phyloP scores from a whole-genome alignment of 176 grass and related monocot species.

The Triticum aestivum region DNA sequence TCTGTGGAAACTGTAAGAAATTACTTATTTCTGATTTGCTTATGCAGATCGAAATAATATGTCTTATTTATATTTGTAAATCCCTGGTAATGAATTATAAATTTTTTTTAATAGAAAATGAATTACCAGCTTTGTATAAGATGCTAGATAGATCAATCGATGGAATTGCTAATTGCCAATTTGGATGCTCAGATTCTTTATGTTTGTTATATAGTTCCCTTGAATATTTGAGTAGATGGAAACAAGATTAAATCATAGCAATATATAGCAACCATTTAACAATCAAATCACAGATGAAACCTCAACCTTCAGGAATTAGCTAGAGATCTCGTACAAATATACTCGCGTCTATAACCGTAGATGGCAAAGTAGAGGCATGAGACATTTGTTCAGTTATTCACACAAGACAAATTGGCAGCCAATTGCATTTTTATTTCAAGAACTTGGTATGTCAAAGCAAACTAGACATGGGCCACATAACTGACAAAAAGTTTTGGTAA shows the following conservation, averaged over 20 bases:
- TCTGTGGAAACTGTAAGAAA: no score
- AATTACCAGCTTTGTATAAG: no score
- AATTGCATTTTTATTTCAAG: constrained; percentile 2
- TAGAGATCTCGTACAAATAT: neutral
- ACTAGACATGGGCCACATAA: neutral
- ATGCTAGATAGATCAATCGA: no score
- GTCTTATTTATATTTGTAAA: no score
- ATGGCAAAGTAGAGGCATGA: neutral
- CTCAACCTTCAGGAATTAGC: neutral
- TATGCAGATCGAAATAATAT: no score
- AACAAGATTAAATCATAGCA: neutral
- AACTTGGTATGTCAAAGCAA: neutral
- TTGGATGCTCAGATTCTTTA: no score
- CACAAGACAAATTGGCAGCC: neutral
- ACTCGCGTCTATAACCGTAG: neutral
- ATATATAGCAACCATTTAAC: neutral
- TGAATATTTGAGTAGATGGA: no score
- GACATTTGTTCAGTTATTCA: neutral
- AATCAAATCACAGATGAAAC: neutral
- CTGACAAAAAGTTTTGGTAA: neutral
- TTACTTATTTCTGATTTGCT: no score
- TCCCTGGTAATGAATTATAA: no score
- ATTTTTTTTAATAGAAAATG: no score
- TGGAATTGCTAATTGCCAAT: no score
- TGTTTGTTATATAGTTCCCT: no score